Base-by-base conservation (phyloP, 305 asterid genomes). In the Ilex paraguariensis region DNA sequence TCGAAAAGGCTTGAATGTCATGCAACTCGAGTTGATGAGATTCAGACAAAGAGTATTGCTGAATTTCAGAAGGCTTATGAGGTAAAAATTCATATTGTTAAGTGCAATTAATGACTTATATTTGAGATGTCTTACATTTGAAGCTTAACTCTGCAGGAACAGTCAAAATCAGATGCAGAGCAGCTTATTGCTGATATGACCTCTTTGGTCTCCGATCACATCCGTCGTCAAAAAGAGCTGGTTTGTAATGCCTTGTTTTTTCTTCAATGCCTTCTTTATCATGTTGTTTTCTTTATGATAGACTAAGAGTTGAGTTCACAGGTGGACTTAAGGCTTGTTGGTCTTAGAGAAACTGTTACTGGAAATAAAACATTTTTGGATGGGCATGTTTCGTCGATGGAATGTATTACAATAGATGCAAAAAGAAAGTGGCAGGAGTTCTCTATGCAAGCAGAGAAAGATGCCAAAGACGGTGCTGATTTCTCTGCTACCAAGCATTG, bases 361-460 rank as follows among this genome's bases (percentile, higher is more conserved):
- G 88, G 77, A 60, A 88, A 78, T 64, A 85, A 75, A 73, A 62
- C 65, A 64, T 80, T 77, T 72, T 66, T 88, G 79, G 87, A 84
- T 58, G 84, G 87, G 15, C 95, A 84, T 62, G 71, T 81, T 70
- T 75, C 78, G 42, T 61, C 82, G 7, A 69, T 88, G 79, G 87
- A 76, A 54, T 84, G 84, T 67, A 86, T 88, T 69, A 73, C 95
- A 31, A 67, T 81, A 63, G 92, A 84, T 69, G 71, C 88, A 55
- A 86, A 88, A 80, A 77, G 96, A 73, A 88, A 88, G 82, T 88
- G 96, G 92, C 82, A 80, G 73, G 95, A 88, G 75, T 82, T 76
- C 67, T 82, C 72, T 68, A 58, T 63, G 40, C 92, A 77, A 59
- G 74, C 90, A 9, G 90, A 79, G 63, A 74, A 57, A 56, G 71